These are phyloP conservation scores for Rhypophila decipiens DNA, from an alignment of 495 filamentous ascomycete genomes.

Conservation along the genomic window DNA sequence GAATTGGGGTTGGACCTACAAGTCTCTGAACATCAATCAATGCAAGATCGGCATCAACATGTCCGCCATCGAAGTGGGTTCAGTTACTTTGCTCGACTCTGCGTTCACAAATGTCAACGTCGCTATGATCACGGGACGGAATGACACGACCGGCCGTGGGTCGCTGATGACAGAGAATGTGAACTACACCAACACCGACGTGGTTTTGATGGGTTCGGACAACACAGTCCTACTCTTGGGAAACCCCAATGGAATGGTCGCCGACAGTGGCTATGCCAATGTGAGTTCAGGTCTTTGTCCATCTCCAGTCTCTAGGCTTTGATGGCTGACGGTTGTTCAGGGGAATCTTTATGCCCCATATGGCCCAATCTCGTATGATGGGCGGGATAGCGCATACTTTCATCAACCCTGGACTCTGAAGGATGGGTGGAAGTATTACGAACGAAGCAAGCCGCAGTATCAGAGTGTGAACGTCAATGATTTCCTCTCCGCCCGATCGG, in stretches of 20 bases:
- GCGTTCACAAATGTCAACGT: slow-evolving; percentile 59
- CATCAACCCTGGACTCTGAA: slow-evolving; percentile 23
- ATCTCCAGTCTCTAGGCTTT: not conserved
- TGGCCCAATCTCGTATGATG: slow-evolving; percentile 15
- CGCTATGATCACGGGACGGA: slow-evolving; percentile 54
- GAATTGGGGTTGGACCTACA: slow-evolving; percentile 86
- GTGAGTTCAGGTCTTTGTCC: slow-evolving; percentile 30
- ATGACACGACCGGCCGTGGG: slow-evolving; percentile 53
- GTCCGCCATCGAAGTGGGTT: slow-evolving; percentile 62
- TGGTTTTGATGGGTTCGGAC: slow-evolving; percentile 49
- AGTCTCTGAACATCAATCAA: slow-evolving; percentile 68
- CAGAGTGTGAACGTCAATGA: slow-evolving; percentile 35
- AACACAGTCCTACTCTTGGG: slow-evolving; percentile 39
- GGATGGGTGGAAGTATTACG: slow-evolving; percentile 46
- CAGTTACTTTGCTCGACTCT: slow-evolving; percentile 73
- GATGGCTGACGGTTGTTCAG: slow-evolving; percentile 6
- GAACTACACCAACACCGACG: slow-evolving; percentile 43
- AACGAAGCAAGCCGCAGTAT: slow-evolving; percentile 65
- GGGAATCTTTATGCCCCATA: slow-evolving; percentile 18
- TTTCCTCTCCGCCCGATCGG: slow-evolving; percentile 24
- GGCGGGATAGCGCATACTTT: slow-evolving; percentile 11
- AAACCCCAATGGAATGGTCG: slow-evolving; percentile 14
- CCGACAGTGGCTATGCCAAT: slow-evolving; percentile 16
- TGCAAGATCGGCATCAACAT: slow-evolving; percentile 74
- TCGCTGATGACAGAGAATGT: slow-evolving; percentile 79